Conservation (phyloP, 2,329 filamentous ascomycete genomes). For the Aspergillus chevalieri region DNA sequence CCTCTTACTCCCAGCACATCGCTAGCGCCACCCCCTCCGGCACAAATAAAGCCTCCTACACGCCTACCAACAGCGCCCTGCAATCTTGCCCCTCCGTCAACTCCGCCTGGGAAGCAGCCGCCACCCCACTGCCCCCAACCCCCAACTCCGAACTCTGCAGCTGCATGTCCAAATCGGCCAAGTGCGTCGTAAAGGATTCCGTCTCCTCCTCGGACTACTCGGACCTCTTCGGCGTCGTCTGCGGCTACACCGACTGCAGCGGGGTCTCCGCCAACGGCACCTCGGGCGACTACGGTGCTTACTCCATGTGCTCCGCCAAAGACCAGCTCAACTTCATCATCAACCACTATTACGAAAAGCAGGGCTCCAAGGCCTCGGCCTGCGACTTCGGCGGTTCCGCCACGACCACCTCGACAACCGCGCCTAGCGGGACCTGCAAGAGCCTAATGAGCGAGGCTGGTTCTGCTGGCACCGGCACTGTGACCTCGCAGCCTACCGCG, state of each 20-base stretch:
- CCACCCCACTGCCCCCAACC: constrained; percentile 64
- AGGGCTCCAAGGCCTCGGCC: constrained; percentile 31
- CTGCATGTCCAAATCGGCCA: constrained; percentile 71
- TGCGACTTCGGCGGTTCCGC: constrained; percentile 41
- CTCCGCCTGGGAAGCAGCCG: constrained; percentile 61
- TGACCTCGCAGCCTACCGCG: constrained; percentile 30
- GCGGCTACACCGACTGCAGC: constrained; percentile 34
- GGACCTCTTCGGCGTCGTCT: constrained; percentile 56
- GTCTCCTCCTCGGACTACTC: constrained; percentile 16
- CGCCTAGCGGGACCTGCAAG: constrained; percentile 32
- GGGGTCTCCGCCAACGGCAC: constrained; percentile 36
- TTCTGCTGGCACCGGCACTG: constrained; percentile 31
- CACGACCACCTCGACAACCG: constrained; percentile 28
- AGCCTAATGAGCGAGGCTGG: constrained; percentile 36
- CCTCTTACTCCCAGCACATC: constrained; percentile 62
- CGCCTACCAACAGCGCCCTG: constrained; percentile 60
- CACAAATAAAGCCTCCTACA: constrained; percentile 63
- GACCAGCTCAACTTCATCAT: constrained; percentile 41
- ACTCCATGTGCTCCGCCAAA: constrained; percentile 40
- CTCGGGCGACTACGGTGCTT: constrained; percentile 40
- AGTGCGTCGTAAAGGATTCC: constrained; percentile 57
- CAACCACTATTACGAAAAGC: constrained; percentile 40
- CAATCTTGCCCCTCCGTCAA: constrained; percentile 62
- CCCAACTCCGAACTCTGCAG: constrained; percentile 71
- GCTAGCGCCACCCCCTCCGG: constrained; percentile 59